A percentile compares a stretch with the other conserved stretches of the same genome.
phyloP scores from a whole-genome alignment of 768 basidiomycete genomes.

The Lactarius tabidus region DNA sequence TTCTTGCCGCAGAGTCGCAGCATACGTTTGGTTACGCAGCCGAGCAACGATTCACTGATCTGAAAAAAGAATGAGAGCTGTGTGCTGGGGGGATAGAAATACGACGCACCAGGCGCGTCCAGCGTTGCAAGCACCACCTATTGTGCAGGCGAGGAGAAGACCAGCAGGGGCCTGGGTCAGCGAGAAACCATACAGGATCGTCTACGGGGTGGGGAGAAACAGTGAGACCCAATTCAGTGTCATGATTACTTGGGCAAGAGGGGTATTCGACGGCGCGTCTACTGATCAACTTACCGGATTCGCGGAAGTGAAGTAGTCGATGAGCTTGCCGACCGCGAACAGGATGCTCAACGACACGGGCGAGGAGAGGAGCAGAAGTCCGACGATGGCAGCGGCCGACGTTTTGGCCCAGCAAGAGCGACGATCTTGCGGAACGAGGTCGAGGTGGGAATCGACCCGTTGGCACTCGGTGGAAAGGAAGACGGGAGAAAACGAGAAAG shows the following conservation, averaged over 20 bases:
- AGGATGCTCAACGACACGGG: slow-evolving; percentile 91
- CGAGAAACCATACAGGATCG: slow-evolving; percentile 74
- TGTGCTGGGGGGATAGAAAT: not conserved
- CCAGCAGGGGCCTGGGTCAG: slow-evolving; percentile 76
- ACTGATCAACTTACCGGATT: slow-evolving; percentile 54
- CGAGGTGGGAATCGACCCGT: slow-evolving; percentile 40
- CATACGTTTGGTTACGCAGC: slow-evolving; percentile 76
- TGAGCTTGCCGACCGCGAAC: slow-evolving; percentile 87
- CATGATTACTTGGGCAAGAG: not conserved
- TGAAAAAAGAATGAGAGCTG: slow-evolving; percentile 26
- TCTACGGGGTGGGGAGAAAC: slow-evolving; percentile 6
- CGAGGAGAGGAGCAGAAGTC: slow-evolving; percentile 80
- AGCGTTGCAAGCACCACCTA: slow-evolving; percentile 84
- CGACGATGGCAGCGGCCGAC: slow-evolving; percentile 76
- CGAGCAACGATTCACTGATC: slow-evolving; percentile 91
- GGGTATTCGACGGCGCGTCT: too few relatives aligned
- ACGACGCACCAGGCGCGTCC: slow-evolving; percentile 63
- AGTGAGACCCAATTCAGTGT: not conserved
- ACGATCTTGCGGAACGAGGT: slow-evolving; percentile 74
- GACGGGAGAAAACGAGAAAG: slow-evolving; percentile 20
- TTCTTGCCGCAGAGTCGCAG: slow-evolving; percentile 82
- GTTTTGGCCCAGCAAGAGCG: slow-evolving; percentile 77
- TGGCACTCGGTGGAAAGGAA: not conserved
- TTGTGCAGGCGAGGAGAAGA: slow-evolving; percentile 71
- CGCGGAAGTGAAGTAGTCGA: slow-evolving; percentile 82